Evolutionary conservation across 106 monocot species (phyloP).

Genomic region (Phalaenopsis aphrodite): DNA sequence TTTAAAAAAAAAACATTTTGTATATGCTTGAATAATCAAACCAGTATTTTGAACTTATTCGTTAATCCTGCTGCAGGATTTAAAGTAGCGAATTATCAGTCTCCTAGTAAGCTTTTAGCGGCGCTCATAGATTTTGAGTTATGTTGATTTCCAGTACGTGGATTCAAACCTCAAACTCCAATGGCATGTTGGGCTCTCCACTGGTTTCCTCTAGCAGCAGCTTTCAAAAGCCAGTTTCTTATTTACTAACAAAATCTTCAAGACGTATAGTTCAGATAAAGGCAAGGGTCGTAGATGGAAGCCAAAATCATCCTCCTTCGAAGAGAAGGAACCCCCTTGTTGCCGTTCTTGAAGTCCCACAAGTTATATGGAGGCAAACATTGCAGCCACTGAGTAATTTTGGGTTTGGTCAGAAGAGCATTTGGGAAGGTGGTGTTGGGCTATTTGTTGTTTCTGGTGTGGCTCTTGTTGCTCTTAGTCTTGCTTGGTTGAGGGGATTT

Average conservation of each 20-base stretch:
- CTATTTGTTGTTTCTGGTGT: slow-evolving; percentile 56
- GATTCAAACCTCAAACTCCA: background rate
- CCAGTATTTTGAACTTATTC: background rate
- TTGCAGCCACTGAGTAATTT: slow-evolving; percentile 61
- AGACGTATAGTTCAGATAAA: slow-evolving; percentile 4
- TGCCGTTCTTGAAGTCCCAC: slow-evolving; percentile 9
- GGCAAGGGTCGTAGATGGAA: slow-evolving; percentile 16
- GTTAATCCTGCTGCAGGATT: background rate
- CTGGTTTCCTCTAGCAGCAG: background rate
- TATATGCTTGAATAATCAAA: background rate
- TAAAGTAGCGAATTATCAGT: background rate
- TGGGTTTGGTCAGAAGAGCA: slow-evolving; percentile 59
- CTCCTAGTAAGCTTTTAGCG: background rate
- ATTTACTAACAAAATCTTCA: slow-evolving; percentile 1
- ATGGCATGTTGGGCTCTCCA: background rate
- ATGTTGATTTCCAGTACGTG: slow-evolving; percentile 9
- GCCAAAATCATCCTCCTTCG: slow-evolving; percentile 6
- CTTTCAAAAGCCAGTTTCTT: background rate
- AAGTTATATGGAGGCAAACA: slow-evolving; percentile 38
- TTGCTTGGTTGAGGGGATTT: slow-evolving; percentile 64
- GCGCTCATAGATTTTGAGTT: background rate
- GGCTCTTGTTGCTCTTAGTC: slow-evolving; percentile 33
- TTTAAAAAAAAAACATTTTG: background rate
- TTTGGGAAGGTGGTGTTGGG: slow-evolving; percentile 79
- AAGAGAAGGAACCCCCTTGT: slow-evolving; percentile 2